Evolutionary conservation across 192 early-diverging fungal genomes (phyloP).

Genomic region (Coemansia sp.): DNA sequence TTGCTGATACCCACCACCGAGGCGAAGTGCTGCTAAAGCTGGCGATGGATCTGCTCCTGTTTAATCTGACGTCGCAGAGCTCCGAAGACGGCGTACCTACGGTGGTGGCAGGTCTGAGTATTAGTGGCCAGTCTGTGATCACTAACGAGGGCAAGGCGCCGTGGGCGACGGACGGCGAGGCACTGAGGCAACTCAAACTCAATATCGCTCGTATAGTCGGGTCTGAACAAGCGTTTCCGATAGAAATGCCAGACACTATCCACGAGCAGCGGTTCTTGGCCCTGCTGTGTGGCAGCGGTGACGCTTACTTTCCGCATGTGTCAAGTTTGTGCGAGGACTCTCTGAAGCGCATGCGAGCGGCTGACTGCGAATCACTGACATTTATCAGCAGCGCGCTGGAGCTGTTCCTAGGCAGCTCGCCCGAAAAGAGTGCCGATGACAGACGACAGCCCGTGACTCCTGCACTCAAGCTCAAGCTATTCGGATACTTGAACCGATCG

Average conservation of each 20-base stretch:
- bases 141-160: constrained; percentile 74
- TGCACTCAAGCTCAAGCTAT: constrained; percentile 34
- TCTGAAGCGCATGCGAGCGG: constrained; percentile 66
- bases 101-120: constrained; percentile 20
- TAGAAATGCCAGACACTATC: constrained; percentile 31
- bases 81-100: constrained; percentile 3
- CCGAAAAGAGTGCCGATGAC: constrained; percentile 10
- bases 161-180: constrained; percentile 61
- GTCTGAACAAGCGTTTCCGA: constrained; percentile 49
- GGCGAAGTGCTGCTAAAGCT: constrained; percentile 17
- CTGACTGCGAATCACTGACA: constrained; percentile 68
- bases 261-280: constrained; percentile 59
- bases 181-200: constrained; percentile 27
- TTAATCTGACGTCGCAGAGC: constrained; percentile 9
- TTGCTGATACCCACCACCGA: background rate
- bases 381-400: constrained; percentile 59
- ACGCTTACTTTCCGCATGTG: constrained; percentile 70
- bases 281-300: constrained; percentile 54
- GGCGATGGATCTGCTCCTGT: constrained; percentile 25
- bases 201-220: constrained; percentile 31
- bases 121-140: constrained; percentile 25
- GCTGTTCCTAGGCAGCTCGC: constrained; percentile 64
- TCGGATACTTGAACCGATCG: constrained; percentile 58
- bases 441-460: constrained; percentile 24
- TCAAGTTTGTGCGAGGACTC: constrained; percentile 75